Base-by-base conservation (phyloP, 768 basidiomycete species). In the Vararia minispora region DNA sequence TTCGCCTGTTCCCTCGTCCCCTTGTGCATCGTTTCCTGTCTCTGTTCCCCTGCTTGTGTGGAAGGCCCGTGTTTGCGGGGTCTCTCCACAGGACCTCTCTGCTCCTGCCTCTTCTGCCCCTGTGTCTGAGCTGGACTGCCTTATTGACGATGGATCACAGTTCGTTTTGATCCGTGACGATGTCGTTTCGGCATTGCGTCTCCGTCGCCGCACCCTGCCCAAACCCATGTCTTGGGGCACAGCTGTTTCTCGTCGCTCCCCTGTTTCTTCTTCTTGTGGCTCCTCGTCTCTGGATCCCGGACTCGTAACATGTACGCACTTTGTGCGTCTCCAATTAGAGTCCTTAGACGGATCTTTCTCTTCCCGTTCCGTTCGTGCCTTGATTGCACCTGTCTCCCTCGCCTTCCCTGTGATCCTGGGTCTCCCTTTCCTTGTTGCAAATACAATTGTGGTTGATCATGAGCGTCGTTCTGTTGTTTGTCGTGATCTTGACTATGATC, bases 361-460 rank as follows among this genome's bases (percentile, higher is more conserved):
- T n/a, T 45, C 35, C 0, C 18, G 24, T 18, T 14, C 35, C n/a
- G 35, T 51, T 21, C 17, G 28, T 4, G 52, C 58, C 0, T n/a
- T 63, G 2, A 24, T 63, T 2, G 43, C 51, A 0, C 51, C 52
- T 0, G 28, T 25, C 1, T 28, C 28, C 3, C 46, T 63, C 1
- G 57, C 49, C 24, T 45, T 37, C 2, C 52, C 53, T 3, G 23
- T 66, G 6, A 38, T 66, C 0, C 47, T 66, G 0, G 61, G 62
- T 0, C 35, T 56, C 0, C 64, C 62, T 0, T 66, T 59, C 21
- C 48, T 66, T 1, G 17, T 28, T 8, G 40, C 44, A 1, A 68
- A 68, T 41, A 25, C 52, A 0, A 59, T 68, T 45, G 42, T 60
- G 0, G 42, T 56, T 21, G 58, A 67, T 34, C 52, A 58, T 17